These are phyloP conservation scores for Aeschynomene evenia DNA, from an alignment of 306 rosid species.

Conservation along the genomic window DNA sequence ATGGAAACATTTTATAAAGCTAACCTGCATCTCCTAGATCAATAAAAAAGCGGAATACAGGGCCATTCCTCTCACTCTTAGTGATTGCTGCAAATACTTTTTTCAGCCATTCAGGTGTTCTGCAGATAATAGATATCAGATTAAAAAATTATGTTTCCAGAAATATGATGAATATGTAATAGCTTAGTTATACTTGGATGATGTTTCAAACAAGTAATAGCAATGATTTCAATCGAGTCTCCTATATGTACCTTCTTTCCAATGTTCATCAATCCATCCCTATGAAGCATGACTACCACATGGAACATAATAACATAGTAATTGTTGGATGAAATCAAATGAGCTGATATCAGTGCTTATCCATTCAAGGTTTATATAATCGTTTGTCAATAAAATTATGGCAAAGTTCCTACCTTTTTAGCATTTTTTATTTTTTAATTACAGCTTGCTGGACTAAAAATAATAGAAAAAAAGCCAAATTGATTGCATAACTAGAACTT, in stretches of 20 bases:
- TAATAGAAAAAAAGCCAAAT: neutral
- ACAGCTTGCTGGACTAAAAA: neutral
- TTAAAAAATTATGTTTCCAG: neutral
- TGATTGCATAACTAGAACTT: neutral
- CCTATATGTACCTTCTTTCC: neutral
- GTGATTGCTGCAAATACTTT: slow-evolving; percentile 73
- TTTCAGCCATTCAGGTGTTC: slow-evolving; percentile 96
- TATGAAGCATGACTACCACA: neutral
- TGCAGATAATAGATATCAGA: slow-evolving; percentile 38
- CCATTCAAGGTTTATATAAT: too few species aligned
- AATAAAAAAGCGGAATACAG: slow-evolving; percentile 90
- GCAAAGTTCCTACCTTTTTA: too few species aligned
- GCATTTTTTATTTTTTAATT: too few species aligned
- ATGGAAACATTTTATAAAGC: slow-evolving; percentile 9
- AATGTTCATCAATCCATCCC: slow-evolving; percentile 8
- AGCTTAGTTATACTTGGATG: slow-evolving; percentile 10
- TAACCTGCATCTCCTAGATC: slow-evolving; percentile 99
- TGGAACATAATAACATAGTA: too few species aligned
- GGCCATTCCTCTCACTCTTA: slow-evolving; percentile 87
- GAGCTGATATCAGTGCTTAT: too few species aligned
- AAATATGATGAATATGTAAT: neutral
- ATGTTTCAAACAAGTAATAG: slow-evolving; percentile 5
- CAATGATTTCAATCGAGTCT: slow-evolving; percentile 16
- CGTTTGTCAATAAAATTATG: too few species aligned
- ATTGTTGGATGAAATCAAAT: too few species aligned